phyloP scores from a whole-genome alignment of 805 yeast species.

The Zygoascus tannicola region DNA sequence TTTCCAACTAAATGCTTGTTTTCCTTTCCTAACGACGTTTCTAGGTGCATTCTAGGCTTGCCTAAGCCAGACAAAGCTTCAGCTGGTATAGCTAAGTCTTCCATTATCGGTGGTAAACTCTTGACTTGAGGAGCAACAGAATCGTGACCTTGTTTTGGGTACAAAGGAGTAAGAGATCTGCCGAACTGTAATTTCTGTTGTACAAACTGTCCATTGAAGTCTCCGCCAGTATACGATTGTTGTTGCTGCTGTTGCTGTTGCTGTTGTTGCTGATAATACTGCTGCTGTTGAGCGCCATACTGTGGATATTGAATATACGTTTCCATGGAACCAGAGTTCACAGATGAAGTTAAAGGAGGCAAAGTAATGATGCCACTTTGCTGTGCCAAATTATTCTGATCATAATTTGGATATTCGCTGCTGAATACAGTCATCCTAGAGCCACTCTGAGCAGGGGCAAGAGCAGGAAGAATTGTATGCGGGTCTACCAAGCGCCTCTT shows the following conservation, averaged over 20 bases:
- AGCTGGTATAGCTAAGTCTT: conserved; percentile 5
- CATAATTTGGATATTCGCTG: background rate
- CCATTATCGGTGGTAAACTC: background rate
- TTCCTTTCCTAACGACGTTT: conserved; percentile 5
- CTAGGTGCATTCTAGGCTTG: conserved; percentile 9
- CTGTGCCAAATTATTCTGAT: background rate
- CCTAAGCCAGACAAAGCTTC: background rate
- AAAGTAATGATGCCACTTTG: background rate
- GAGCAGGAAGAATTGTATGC: background rate
- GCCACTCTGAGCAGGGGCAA: background rate
- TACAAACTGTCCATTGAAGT: too few relatives aligned
- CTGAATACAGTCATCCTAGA: background rate
- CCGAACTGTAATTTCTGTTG: background rate
- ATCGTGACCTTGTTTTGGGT: background rate
- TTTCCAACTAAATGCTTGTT: conserved; percentile 17
- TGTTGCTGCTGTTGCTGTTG: background rate
- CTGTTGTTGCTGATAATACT: background rate
- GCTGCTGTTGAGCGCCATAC: background rate
- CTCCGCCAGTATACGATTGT: too few relatives aligned
- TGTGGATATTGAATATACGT: background rate
- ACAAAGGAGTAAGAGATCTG: background rate
- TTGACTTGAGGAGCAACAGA: background rate
- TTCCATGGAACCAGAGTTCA: background rate
- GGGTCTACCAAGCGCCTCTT: background rate
- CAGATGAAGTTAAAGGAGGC: background rate